Base-by-base conservation (phyloP, 139 green algal genomes). In the Deuterostichococcus epilithicus region DNA sequence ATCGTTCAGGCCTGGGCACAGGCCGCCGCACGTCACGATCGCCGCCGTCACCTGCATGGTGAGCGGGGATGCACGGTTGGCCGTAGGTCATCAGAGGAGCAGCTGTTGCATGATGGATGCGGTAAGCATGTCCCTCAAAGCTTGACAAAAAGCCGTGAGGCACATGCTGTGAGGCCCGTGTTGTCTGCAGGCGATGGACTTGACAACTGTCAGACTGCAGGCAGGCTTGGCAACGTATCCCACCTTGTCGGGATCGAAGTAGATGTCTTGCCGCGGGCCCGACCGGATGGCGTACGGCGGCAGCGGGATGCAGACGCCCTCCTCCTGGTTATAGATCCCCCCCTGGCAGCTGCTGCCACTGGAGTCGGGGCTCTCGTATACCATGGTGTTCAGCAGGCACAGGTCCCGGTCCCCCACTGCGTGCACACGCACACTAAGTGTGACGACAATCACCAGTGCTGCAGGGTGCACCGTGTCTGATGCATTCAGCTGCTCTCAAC, bases 1-100 rank as follows among this genome's bases (percentile, higher is more conserved):
- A 65, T 97, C 94, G 77, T 98, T 98, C 33, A 98, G 88, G 20
- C 95, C 95, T 0, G 95, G 95, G 80, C 95, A 98, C 42, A 98
- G 89, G 0, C 94, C 94, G 20, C 94, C 94, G 78, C 94, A 98
- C 5, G 94, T 98, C 13, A 98, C 93, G 30, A 98, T 90, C 10
- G 92, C 93, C 8, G 94, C 94, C 36, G 86, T 91, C 15, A 98
- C 94, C 85, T 97, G 88, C 45, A 79, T 37, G 18, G 80, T 8
- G 25, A 34, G 13, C 70, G n/a, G n/a, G n/a, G n/a, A n/a, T n/a
- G n/a, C n/a, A n/a, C n/a, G n/a, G n/a, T n/a, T n/a, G n/a, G n/a
- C n/a, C n/a, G n/a, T n/a, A n/a, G n/a, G n/a, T n/a, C n/a, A n/a
- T n/a, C n/a, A n/a, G n/a, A n/a, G n/a, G n/a, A n/a, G n/a, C n/a